Percentiles rank a stretch among this genome's conserved stretches.
phyloP scores from a whole-genome alignment of 2,329 filamentous ascomycete genomes.

The Meredithiella fracta region DNA sequence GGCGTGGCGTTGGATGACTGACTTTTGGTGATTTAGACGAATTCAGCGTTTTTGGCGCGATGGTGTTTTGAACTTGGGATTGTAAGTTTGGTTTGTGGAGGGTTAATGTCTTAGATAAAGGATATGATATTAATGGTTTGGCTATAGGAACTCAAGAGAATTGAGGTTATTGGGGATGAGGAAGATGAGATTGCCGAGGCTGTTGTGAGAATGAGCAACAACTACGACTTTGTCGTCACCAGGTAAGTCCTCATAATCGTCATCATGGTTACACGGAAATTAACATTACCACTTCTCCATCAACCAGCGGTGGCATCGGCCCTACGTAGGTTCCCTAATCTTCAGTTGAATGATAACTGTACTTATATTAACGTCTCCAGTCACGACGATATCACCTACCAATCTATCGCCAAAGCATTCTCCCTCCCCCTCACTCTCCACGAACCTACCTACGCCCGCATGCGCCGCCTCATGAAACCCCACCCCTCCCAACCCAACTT shows the following conservation, averaged over 20 bases:
- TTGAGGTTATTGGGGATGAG: slow-evolving; percentile 90
- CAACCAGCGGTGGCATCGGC: slow-evolving; percentile 75
- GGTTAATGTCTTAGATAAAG: neutral
- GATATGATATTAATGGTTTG: neutral
- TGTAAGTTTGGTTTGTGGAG: slow-evolving; percentile 25
- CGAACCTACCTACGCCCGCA: slow-evolving; percentile 57
- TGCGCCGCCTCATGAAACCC: slow-evolving; percentile 65
- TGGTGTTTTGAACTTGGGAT: slow-evolving; percentile 48
- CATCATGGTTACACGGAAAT: neutral
- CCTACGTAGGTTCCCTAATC: slow-evolving; percentile 55
- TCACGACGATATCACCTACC: slow-evolving; percentile 95
- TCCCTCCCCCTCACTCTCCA: slow-evolving; percentile 60
- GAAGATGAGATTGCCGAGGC: slow-evolving; percentile 82
- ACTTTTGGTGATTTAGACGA: slow-evolving; percentile 19
- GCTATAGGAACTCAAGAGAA: slow-evolving; percentile 51
- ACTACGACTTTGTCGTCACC: slow-evolving; percentile 89
- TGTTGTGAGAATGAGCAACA: slow-evolving; percentile 66
- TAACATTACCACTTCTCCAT: slow-evolving; percentile 10
- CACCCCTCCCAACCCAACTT: slow-evolving; percentile 59
- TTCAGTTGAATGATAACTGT: neutral
- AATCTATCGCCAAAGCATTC: slow-evolving; percentile 85
- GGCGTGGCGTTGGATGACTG: neutral
- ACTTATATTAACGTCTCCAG: slow-evolving; percentile 26
- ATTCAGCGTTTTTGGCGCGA: slow-evolving; percentile 47
- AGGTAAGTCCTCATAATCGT: slow-evolving; percentile 27